Evolutionary conservation across 148 eudicot genomes (phyloP), one percentile per base, ranked within the genome.

Genomic region (Chenopodium suecicum): DNA sequence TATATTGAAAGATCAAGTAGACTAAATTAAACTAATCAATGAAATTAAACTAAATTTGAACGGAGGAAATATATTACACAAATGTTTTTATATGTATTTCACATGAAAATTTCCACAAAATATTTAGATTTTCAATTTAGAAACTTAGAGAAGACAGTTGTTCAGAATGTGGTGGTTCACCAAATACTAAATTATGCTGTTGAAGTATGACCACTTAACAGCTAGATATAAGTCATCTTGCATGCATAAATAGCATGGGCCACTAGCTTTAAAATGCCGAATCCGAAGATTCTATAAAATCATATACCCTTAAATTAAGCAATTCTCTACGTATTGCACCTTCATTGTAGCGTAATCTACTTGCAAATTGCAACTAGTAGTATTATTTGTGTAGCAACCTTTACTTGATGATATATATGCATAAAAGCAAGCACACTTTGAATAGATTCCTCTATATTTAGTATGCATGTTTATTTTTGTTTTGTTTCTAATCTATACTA

Each of bases 121-220:
- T 54, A 13, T 2, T 56, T 56, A 17, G 62, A 56, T 56, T 14
- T 56, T 1, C 22, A 56, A 56, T 1, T 17, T 56, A 4, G 22
- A 17, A 56, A 19, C 22, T 50, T 4, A 19, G 70, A 56, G 34
- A 32, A 72, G 81, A 67, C 63, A 52, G 68, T 75, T 54, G 80
- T 76, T 46, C 29, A 82, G 34, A 78, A 73, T 73, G 78, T 83
- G 78, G 78, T 78, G 46, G 82, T 83, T 78, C 67, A 83, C 78
- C 85, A 78, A 78, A 83, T 65, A 47, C 22, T 37, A 22, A 50
- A 47, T 20, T 20, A 62, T 58, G 63, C 27, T 7, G 65, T 74
- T 72, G 74, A 76, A 81, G 74, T 65, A 54, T 71, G 25, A 70
- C 50, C 56, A 82, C 58, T 17, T 72, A 67, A 37, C 27, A 63